Evolutionary conservation across 2,329 filamentous ascomycete species (phyloP).

Genomic region (Cladophialophora immunda): DNA sequence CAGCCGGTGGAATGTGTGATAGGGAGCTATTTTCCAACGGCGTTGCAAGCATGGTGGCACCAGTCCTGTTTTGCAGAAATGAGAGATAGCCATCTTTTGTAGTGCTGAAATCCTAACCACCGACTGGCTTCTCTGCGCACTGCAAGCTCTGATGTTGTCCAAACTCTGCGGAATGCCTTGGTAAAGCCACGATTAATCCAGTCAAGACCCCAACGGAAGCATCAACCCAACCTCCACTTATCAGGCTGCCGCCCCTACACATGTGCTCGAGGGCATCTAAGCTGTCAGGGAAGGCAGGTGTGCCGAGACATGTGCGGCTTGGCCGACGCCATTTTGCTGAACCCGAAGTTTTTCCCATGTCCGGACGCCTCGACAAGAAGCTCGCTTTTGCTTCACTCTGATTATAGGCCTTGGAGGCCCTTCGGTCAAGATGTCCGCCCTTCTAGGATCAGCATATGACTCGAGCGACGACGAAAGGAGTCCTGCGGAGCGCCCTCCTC

Average conservation of each 20-base stretch:
- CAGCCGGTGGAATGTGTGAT: neutral
- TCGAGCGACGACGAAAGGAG: slow-evolving; percentile 59
- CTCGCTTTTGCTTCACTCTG: neutral
- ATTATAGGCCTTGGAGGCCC: neutral
- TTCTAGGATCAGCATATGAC: slow-evolving; percentile 55
- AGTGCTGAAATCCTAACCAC: neutral
- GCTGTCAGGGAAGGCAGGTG: slow-evolving; percentile 9
- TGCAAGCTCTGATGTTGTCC: neutral
- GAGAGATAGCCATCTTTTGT: neutral
- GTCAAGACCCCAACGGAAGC: neutral
- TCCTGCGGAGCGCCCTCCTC: slow-evolving; percentile 35
- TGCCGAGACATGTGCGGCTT: slow-evolving; percentile 13
- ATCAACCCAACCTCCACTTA: neutral
- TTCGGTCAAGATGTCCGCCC: slow-evolving; percentile 49
- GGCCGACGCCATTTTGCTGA: slow-evolving; percentile 17
- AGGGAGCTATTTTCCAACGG: neutral
- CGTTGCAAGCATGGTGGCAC: neutral
- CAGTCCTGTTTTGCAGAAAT: neutral
- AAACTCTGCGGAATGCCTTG: neutral
- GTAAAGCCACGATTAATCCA: neutral
- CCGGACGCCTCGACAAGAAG: neutral
- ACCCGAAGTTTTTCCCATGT: neutral
- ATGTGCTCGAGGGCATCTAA: neutral
- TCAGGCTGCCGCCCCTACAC: neutral
- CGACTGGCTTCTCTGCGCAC: neutral